Evolutionary conservation across 1,284 basidiomycete genomes (phyloP).

Genomic region (Apiotrichum domesticum): DNA sequence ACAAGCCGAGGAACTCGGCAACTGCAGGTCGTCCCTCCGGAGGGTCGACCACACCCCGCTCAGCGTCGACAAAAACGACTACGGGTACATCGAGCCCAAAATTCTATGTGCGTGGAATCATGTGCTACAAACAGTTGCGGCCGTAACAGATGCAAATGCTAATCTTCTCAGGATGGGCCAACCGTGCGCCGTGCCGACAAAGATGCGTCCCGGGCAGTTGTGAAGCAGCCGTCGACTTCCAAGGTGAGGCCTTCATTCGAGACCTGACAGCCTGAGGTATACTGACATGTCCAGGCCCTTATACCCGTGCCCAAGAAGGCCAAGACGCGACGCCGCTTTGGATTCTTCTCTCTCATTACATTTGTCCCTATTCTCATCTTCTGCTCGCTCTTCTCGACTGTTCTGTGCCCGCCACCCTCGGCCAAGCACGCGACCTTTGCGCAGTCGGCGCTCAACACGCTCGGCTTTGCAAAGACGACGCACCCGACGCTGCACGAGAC

Average conservation of each 20-base stretch:
- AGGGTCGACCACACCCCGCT: background rate
- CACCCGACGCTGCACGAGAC: constrained; percentile 29
- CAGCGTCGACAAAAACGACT: background rate
- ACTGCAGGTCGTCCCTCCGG: background rate
- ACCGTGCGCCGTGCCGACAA: background rate
- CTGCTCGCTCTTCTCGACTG: constrained; percentile 38
- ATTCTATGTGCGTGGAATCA: constrained; percentile 12
- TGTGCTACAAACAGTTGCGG: background rate
- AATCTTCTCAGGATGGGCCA: background rate
- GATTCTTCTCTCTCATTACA: constrained; percentile 29
- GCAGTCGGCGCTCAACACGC: constrained; percentile 27
- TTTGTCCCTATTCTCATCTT: constrained; percentile 36
- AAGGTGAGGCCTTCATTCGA: background rate
- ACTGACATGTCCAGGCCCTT: background rate
- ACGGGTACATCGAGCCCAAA: constrained; percentile 1
- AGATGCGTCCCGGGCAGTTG: background rate
- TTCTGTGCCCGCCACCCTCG: constrained; percentile 36
- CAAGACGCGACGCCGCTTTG: constrained; percentile 13
- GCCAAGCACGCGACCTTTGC: constrained; percentile 22
- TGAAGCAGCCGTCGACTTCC: background rate
- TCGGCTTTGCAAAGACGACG: constrained; percentile 21
- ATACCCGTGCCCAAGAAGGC: background rate
- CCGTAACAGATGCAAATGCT: background rate
- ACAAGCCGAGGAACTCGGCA: background rate
- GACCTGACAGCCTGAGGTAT: background rate